A percentile compares a stretch with the other conserved stretches of the same genome.
These are phyloP conservation scores for Monosporascus sp. DNA, from an alignment of 2,329 filamentous ascomycete species.

Conservation along the genomic window DNA sequence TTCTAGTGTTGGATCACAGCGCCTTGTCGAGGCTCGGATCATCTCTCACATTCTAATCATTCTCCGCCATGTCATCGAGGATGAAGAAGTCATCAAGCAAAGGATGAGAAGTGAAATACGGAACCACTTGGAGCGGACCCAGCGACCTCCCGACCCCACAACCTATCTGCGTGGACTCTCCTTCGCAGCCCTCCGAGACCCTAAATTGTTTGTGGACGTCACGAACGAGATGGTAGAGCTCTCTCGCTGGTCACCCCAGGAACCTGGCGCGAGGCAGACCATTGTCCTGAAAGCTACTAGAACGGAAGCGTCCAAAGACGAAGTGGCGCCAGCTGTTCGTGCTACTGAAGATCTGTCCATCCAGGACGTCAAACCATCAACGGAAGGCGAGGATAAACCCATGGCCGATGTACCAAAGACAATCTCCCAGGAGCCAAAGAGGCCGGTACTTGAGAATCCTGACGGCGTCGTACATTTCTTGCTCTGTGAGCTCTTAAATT, in stretches of 20 bases:
- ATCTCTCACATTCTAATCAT: constrained; percentile 71
- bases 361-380: constrained; percentile 54
- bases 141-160: constrained; percentile 61
- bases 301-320: constrained; percentile 28
- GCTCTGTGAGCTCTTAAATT: constrained; percentile 85
- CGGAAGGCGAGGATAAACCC: constrained; percentile 54
- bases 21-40: constrained; percentile 54
- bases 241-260: constrained; percentile 47
- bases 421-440: constrained; percentile 60
- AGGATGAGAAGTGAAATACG: constrained; percentile 89
- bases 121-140: constrained; percentile 60
- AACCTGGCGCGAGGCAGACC: constrained; percentile 25
- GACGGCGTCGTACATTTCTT: constrained; percentile 95
- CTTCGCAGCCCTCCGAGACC: constrained; percentile 73
- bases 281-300: constrained; percentile 38
- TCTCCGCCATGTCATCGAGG: constrained; percentile 88
- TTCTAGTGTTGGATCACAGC: constrained; percentile 69
- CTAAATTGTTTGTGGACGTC: constrained; percentile 80
- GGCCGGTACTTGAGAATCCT: constrained; percentile 82
- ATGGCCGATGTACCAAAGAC: constrained; percentile 61
- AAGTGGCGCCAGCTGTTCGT: constrained; percentile 40
- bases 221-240: constrained; percentile 81
- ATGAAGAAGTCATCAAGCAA: constrained; percentile 83
- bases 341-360: constrained; percentile 42
- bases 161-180: constrained; percentile 73